phyloP scores from a whole-genome alignment of 768 basidiomycete species.

The Kwoniella sp. region DNA sequence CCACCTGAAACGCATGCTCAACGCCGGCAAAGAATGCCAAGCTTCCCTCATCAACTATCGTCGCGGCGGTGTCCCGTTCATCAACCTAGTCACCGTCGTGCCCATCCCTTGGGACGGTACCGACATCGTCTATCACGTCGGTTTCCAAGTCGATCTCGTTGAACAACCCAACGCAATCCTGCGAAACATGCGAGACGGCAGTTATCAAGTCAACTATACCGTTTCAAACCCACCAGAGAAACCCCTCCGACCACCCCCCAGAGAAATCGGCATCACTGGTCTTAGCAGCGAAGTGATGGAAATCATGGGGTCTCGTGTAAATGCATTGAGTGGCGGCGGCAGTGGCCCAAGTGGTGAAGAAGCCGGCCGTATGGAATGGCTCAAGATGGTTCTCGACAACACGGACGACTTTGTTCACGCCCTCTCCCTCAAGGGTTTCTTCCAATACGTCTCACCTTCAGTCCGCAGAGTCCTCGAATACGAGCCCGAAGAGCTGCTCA shows the following conservation, averaged over 20 bases:
- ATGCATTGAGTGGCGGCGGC: conserved; percentile 32
- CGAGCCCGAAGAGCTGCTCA: conserved; percentile 78
- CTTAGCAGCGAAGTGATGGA: conserved; percentile 46
- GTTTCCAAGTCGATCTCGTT: conserved; percentile 92
- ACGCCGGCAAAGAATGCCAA: conserved; percentile 83
- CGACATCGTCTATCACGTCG: conserved; percentile 82
- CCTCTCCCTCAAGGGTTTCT: conserved; percentile 84
- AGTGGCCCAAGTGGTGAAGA: conserved; percentile 43
- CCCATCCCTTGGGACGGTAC: conserved; percentile 74
- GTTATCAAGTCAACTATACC: conserved; percentile 69
- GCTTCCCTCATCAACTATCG: conserved; percentile 82
- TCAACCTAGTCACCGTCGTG: conserved; percentile 87
- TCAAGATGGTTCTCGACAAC: conserved; percentile 58
- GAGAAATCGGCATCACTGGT: conserved; percentile 40
- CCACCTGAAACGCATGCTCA: conserved; percentile 67
- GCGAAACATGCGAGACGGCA: conserved; percentile 74
- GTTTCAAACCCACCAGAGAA: conserved; percentile 50
- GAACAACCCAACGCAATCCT: conserved; percentile 83
- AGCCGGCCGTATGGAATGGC: conserved; percentile 54
- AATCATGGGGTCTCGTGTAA: conserved; percentile 41
- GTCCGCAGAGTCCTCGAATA: conserved; percentile 80
- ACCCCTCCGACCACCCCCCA: conserved; percentile 38
- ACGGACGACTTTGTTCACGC: conserved; percentile 80
- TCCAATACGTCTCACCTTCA: conserved; percentile 87
- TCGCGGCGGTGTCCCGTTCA: conserved; percentile 79